Percentiles rank a stretch among this genome's conserved stretches.
phyloP scores from a whole-genome alignment of 805 yeast species.

The Groenewaldozyma tartarivorans region DNA sequence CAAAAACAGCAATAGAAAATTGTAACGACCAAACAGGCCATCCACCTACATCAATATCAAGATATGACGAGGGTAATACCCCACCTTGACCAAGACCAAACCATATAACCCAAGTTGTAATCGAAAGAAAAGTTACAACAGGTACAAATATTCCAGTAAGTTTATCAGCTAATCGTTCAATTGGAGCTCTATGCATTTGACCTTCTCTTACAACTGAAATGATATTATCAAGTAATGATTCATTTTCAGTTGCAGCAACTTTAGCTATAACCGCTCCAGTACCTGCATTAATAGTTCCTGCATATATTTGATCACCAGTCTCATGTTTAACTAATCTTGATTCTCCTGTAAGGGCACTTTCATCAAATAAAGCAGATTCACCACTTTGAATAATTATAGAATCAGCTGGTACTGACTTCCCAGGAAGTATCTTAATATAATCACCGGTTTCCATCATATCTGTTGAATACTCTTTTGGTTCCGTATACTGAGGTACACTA shows the following conservation, averaged over 20 bases:
- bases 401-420: slow-evolving; percentile 61
- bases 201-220: slow-evolving; percentile 64
- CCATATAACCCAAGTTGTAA: slow-evolving; percentile 65
- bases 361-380: slow-evolving; percentile 62
- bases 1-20: slow-evolving; percentile 71
- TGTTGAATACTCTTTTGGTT: slow-evolving; percentile 13
- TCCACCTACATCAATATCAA: slow-evolving; percentile 60
- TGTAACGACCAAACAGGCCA: slow-evolving; percentile 73
- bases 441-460: slow-evolving; percentile 78
- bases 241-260: slow-evolving; percentile 49
- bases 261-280: slow-evolving; percentile 43
- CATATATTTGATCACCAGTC: slow-evolving; percentile 57
- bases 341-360: slow-evolving; percentile 88
- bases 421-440: slow-evolving; percentile 37
- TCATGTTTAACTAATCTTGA: slow-evolving; percentile 43
- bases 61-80: slow-evolving; percentile 41
- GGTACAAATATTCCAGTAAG: slow-evolving; percentile 71
- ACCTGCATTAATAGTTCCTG: slow-evolving; percentile 65
- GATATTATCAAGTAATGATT: slow-evolving; percentile 60
- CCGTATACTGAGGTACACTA: slow-evolving; percentile 6
- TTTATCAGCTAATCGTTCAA: slow-evolving; percentile 59
- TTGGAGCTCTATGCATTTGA: slow-evolving; percentile 62
- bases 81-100: slow-evolving; percentile 46
- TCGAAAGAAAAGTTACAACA: slow-evolving; percentile 48
- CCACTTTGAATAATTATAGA: slow-evolving; percentile 59